These are phyloP conservation scores for Neurospora sp. DNA, from an alignment of 495 filamentous ascomycete species.

Conservation along the genomic window DNA sequence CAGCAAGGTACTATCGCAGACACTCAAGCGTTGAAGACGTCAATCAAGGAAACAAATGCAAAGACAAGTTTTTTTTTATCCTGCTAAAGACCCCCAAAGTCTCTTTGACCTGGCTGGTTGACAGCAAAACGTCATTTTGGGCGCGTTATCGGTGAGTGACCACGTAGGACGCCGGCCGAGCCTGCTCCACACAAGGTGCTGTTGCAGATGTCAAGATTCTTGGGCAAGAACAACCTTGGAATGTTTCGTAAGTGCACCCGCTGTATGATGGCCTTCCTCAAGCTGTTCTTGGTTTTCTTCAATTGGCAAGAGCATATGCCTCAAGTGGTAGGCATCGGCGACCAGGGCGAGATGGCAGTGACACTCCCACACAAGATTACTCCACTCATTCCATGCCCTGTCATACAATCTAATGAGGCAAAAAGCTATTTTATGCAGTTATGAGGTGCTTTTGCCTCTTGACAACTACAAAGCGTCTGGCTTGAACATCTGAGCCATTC, in stretches of 20 bases:
- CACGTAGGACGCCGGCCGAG: background rate
- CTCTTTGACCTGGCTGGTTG: background rate
- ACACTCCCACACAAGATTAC: background rate
- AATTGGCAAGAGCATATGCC: background rate
- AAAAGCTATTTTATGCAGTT: no score
- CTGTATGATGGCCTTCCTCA: background rate
- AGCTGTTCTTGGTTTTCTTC: no score
- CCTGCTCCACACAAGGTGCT: background rate
- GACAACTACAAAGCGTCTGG: background rate
- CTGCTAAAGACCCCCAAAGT: background rate
- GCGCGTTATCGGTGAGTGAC: background rate
- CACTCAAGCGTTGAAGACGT: background rate
- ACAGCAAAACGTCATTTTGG: background rate
- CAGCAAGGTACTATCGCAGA: background rate
- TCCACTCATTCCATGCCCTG: background rate
- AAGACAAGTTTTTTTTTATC: background rate
- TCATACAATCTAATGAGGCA: no score
- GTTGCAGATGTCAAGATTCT: background rate
- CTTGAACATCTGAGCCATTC: background rate
- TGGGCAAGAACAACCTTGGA: background rate
- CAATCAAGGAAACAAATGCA: background rate
- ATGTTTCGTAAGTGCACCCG: background rate
- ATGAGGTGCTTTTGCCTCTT: no score
- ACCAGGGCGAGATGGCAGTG: background rate
- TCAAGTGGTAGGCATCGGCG: background rate